Base-by-base conservation (phyloP, 2,329 filamentous ascomycete genomes). In the Trichoderma harzianum region DNA sequence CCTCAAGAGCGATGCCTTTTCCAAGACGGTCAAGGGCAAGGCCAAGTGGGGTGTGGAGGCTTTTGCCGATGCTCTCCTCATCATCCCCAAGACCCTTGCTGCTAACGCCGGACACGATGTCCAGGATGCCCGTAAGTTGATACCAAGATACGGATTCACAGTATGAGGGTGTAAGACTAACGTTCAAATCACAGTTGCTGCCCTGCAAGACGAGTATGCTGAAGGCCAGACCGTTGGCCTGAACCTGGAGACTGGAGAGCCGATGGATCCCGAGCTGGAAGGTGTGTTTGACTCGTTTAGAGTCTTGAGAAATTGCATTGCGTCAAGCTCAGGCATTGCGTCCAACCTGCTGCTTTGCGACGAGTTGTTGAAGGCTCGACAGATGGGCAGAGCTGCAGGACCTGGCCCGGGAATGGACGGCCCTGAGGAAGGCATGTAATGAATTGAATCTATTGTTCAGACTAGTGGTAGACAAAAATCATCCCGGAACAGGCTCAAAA, bases 281-380 rank as follows among this genome's bases (percentile, higher is more conserved):
- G 96, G 96, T 77, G 92, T 99, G 10, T 99, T 93, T 81, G 96
- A 99, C 82, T 98, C 95, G 16, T 99, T 97, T 90, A 90, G 96
- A 72, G 96, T 99, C 43, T 83, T 99, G 77, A 89, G 96, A 76
- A 98, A 98, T 85, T 94, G 92, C 81, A 90, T 99, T 74, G 94
- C 96, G 3, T 98, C 95, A 39, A 96, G 94, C 82, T 92, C 95
- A 30, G 94, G 96, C 74, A 99, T 99, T 79, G 95, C 96, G 7
- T 95, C 93, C 11, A 99, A 99, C 84, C 86, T 99, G 75, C 86
- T 99, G 75, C 88, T 99, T 64, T 99, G 96, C 79, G 96, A 99
- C 79, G 96, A 99, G 87, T 88, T 99, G 86, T 86, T 99, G 78
- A 99, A 99, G 88, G 96, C 96, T 73, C 89, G 96, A 81, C 95